Evolutionary conservation across 164 flowering plant genomes (phyloP).

Genomic region (Umbellularia californica): DNA sequence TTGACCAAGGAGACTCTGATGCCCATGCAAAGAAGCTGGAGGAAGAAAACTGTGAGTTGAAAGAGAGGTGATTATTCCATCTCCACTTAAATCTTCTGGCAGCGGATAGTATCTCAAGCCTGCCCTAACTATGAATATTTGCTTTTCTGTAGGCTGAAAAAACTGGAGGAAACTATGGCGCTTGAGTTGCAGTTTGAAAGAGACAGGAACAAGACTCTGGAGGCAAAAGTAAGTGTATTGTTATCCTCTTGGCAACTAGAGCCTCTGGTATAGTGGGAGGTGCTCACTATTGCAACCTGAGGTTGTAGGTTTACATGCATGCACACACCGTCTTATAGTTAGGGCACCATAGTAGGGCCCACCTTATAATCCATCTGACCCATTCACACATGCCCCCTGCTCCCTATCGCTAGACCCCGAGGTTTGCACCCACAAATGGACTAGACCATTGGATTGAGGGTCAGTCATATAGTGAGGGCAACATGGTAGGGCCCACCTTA

Average conservation of each 20-base stretch:
- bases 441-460: no score
- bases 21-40: slow-evolving; percentile 25
- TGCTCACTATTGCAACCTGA: no score
- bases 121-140: not conserved
- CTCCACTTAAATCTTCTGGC: not conserved
- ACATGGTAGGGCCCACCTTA: no score
- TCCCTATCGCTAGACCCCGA: no score
- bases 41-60: slow-evolving; percentile 47
- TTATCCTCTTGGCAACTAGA: not conserved
- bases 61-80: slow-evolving; percentile 36
- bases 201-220: slow-evolving; percentile 44
- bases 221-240: slow-evolving; percentile 38
- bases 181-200: slow-evolving; percentile 41
- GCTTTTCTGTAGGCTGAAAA: slow-evolving; percentile 34
- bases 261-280: no score
- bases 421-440: no score
- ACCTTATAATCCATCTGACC: no score
- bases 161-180: slow-evolving; percentile 33
- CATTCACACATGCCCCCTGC: no score
- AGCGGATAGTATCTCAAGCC: not conserved
- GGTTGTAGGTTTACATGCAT: no score
- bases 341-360: no score
- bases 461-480: no score
- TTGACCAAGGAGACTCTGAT: slow-evolving; percentile 11
- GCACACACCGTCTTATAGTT: no score